Evolutionary conservation across 306 rosid species (phyloP).

Genomic region (Calophaca sinica): DNA sequence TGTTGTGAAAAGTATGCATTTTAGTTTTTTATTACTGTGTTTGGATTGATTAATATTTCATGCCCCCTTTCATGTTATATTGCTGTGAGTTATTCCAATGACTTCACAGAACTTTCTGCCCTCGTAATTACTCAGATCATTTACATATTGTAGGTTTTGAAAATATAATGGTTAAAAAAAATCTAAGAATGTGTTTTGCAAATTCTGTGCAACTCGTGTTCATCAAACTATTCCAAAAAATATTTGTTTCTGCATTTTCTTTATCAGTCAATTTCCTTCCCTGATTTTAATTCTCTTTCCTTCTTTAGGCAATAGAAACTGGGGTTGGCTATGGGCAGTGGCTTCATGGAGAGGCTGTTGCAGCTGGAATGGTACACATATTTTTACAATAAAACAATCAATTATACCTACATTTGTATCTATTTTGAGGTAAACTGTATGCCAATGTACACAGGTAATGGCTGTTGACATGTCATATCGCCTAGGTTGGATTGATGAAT

Average conservation of each 20-base stretch:
- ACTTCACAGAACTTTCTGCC: background rate
- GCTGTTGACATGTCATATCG: constrained; percentile 96
- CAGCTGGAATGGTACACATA: constrained; percentile 81
- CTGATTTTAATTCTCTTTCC: constrained; percentile 36
- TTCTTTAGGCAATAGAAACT: constrained; percentile 84
- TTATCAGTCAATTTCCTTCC: constrained; percentile 17
- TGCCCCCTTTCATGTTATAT: constrained; percentile 28
- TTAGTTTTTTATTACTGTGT: background rate
- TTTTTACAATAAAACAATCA: background rate
- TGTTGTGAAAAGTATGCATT: constrained; percentile 3
- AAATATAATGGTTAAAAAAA: constrained; percentile 28
- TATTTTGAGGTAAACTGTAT: constrained; percentile 45
- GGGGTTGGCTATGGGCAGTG: constrained; percentile 90
- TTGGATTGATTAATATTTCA: background rate
- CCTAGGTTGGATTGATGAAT: constrained; percentile 94
- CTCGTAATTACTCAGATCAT: constrained; percentile 2
- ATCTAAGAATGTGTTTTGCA: constrained; percentile 7
- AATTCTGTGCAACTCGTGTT: background rate
- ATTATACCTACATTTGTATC: constrained; percentile 24
- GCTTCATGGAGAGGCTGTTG: constrained; percentile 99
- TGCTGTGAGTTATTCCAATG: constrained; percentile 3
- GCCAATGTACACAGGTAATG: constrained; percentile 72
- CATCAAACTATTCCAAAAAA: constrained; percentile 20
- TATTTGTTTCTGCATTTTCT: constrained; percentile 19
- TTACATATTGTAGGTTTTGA: background rate